phyloP scores from a whole-genome alignment of 176 grass and related monocot genomes.

The Phoenix dactylifera region DNA sequence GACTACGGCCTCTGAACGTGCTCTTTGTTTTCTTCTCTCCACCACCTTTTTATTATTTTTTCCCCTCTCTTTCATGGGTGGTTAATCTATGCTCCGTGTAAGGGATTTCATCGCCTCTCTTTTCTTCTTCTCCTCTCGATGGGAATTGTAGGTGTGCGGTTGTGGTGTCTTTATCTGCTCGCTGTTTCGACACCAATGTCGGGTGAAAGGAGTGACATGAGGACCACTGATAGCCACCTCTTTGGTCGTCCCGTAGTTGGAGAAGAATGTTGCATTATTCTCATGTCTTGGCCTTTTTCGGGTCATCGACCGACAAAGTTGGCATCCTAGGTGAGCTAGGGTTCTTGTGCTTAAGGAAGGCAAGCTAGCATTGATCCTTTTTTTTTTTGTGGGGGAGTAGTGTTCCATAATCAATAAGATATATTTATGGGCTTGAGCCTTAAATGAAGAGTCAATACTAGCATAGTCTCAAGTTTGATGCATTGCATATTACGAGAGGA shows the following conservation, averaged over 20 bases:
- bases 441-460: no score
- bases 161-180: background rate
- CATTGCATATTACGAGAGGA: no score
- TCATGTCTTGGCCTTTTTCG: constrained; percentile 7
- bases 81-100: constrained; percentile 3
- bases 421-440: background rate
- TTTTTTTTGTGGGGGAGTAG: background rate
- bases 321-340: constrained; percentile 19
- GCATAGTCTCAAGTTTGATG: no score
- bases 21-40: constrained; percentile 2
- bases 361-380: background rate
- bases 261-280: constrained; percentile 23
- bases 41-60: background rate
- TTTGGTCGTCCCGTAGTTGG: constrained; percentile 26
- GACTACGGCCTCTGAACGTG: background rate
- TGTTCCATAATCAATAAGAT: background rate
- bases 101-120: constrained; percentile 9
- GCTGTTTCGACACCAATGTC: constrained; percentile 8
- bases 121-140: constrained; percentile 9
- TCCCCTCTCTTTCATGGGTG: constrained; percentile 1
- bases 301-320: constrained; percentile 32
- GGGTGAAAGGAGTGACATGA: constrained; percentile 25
- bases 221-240: constrained; percentile 36
- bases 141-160: background rate
- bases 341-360: background rate